Conservation (phyloP, 2,329 filamentous ascomycete genomes). For the Chaetomium globosum region DNA sequence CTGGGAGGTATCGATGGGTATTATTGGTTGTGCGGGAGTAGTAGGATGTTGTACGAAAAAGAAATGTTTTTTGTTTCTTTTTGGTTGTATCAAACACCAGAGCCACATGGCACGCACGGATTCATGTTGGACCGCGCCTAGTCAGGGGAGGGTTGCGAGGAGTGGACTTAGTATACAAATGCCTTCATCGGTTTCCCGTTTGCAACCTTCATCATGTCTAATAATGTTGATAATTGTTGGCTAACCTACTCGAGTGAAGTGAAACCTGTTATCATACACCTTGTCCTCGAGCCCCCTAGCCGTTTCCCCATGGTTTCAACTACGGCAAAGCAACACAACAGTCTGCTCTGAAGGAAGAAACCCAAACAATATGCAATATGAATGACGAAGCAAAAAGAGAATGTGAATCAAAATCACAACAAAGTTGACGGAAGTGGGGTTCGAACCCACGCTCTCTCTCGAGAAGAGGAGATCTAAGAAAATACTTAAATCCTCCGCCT, state of each 20-base stretch:
- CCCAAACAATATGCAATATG: neutral
- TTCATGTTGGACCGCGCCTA: neutral
- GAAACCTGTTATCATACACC: neutral
- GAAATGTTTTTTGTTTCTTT: slow-evolving; percentile 7
- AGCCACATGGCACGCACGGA: no score
- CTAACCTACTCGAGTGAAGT: neutral
- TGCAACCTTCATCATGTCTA: neutral
- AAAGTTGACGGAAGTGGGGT: slow-evolving; percentile 32
- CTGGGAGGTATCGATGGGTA: slow-evolving; percentile 23
- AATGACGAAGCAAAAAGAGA: neutral
- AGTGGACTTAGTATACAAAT: neutral
- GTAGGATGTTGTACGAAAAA: slow-evolving; percentile 32
- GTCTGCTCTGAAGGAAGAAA: neutral
- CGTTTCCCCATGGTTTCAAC: neutral
- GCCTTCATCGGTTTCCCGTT: neutral
- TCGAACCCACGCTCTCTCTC: slow-evolving; percentile 35
- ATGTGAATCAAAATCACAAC: slow-evolving; percentile 16
- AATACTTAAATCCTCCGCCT: slow-evolving; percentile 35
- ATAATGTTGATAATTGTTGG: neutral
- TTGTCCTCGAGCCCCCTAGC: no score
- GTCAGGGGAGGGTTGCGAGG: neutral
- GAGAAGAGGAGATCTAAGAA: slow-evolving; percentile 33
- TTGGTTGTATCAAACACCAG: slow-evolving; percentile 17
- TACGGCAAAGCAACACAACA: neutral
- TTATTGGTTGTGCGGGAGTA: slow-evolving; percentile 22